A percentile compares a stretch with the other conserved stretches of the same genome.
These are phyloP conservation scores for Striga asiatica DNA, from an alignment of 257 asterid species.

Conservation along the genomic window DNA sequence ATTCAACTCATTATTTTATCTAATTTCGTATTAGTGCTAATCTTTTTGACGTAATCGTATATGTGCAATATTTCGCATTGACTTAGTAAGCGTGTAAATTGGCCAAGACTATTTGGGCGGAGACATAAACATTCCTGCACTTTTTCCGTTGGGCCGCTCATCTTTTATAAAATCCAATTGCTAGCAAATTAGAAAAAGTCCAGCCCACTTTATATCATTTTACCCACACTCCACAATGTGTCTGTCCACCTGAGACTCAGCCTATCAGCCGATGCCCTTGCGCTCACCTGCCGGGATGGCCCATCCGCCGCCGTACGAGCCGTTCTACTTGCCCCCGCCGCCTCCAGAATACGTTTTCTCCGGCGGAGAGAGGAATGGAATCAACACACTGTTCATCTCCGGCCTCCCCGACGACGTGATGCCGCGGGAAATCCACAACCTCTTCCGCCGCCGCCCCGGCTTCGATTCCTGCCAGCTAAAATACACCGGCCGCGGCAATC, in stretches of 20 bases:
- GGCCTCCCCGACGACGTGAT: conserved; percentile 97
- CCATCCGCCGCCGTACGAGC: conserved; percentile 57
- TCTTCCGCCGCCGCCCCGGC: conserved; percentile 87
- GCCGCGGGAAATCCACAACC: conserved; percentile 98
- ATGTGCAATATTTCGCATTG: too few species aligned
- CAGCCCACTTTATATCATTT: conserved; percentile 12
- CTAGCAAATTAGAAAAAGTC: not conserved
- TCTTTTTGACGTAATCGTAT: too few species aligned
- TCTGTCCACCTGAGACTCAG: not conserved
- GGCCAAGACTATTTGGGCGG: too few species aligned
- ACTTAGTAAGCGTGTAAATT: too few species aligned
- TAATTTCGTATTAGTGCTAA: too few species aligned
- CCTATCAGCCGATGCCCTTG: conserved; percentile 19
- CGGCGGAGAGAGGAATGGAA: conserved; percentile 36
- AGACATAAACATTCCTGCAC: too few species aligned
- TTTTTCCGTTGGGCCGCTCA: too few species aligned
- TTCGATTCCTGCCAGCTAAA: conserved; percentile 90
- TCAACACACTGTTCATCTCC: conserved; percentile 78
- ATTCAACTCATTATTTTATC: too few species aligned
- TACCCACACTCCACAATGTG: conserved; percentile 1
- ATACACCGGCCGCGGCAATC: conserved; percentile 92
- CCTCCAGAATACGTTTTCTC: conserved; percentile 31
- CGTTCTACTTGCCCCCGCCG: conserved; percentile 45
- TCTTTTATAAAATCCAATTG: too few species aligned
- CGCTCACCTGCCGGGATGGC: conserved; percentile 37